Evolutionary conservation across 352 stramenopile species (phyloP), one percentile per base, ranked within the genome.

Genomic region (Phytophthora pistaciae): DNA sequence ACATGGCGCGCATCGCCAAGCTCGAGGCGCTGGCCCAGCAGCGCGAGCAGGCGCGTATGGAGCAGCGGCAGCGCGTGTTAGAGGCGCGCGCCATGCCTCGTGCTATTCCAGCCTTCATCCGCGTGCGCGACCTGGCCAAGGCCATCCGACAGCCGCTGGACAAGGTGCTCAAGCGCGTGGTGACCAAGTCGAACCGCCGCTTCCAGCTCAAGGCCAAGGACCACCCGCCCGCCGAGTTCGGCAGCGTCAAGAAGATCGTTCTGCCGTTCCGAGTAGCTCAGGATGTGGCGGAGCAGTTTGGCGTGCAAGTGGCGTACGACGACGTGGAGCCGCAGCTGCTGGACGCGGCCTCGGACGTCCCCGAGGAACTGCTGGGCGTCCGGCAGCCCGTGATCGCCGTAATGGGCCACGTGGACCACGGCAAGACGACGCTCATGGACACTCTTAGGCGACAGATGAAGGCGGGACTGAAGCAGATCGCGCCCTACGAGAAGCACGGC

Each of bases 361-460:
- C 79, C 5, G 53, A 87, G 27, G 52, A 65, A 18, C 16, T 62
- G 0, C n/a, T 75, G 60, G 63, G 61, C 21, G 70, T 84, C 42
- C 84, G 98, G 27, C 82, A 97, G 20, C 98, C 98, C 5, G 97
- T 99, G 53, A 97, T 99, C 36, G 98, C 97, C 9, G 98, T 99
- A 42, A 99, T 99, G 98, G 98, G 98, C 40, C 98, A 99, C 77
- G 98, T 99, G 23, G 98, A 99, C 86, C 98, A 99, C 82, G 98
- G 98, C 70, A 99, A 99, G 79, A 99, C 98, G 11, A 99, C 97
- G n/a, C 82, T 99, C 13, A 91, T 99, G 54, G 98, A 99, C 79
- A 88, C 90, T n/a, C 86, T 99, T 60, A 85, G 98, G 10, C 59
- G 69, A 20, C 59, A 84, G 29, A 79, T 68, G 63, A 93, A 92